phyloP scores from a whole-genome alignment of 169 alveolate genomes.

The Sarcocystis neurona region DNA sequence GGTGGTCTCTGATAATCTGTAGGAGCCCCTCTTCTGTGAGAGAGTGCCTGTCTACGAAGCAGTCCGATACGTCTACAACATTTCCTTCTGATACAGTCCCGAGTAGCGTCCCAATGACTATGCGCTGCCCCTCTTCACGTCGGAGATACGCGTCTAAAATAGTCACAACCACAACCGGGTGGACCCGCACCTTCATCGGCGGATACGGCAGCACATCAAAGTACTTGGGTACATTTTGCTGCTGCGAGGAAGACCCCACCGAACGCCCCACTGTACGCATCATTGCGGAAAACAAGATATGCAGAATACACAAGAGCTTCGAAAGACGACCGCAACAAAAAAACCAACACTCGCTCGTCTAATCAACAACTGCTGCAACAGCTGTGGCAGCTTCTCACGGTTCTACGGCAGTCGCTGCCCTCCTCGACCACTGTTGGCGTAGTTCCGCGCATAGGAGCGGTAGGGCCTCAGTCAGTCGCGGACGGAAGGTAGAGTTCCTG shows the following conservation, averaged over 20 bases:
- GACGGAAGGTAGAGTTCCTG: no score
- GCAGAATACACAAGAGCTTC: not conserved
- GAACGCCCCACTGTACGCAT: not conserved
- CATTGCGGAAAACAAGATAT: not conserved
- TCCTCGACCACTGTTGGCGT: no score
- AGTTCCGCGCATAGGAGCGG: no score
- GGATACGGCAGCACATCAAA: constrained; percentile 81
- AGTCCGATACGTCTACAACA: constrained; percentile 88
- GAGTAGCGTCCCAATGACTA: constrained; percentile 88
- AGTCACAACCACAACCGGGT: constrained; percentile 87
- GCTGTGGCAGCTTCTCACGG: no score
- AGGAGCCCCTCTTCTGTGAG: constrained; percentile 90
- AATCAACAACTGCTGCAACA: no score
- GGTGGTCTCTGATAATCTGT: constrained; percentile 90
- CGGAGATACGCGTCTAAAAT: constrained; percentile 89
- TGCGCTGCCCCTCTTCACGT: constrained; percentile 87
- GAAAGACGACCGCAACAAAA: not conserved
- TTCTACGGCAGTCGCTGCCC: no score
- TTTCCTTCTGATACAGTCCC: constrained; percentile 87
- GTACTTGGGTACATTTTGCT: constrained; percentile 73
- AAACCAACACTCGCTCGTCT: no score
- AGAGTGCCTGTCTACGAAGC: constrained; percentile 90
- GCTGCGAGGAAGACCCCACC: constrained; percentile 28
- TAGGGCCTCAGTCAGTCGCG: no score
- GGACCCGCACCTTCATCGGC: constrained; percentile 81